Evolutionary conservation across 1,284 basidiomycete species (phyloP).

Genomic region (Apiotrichum gracile): DNA sequence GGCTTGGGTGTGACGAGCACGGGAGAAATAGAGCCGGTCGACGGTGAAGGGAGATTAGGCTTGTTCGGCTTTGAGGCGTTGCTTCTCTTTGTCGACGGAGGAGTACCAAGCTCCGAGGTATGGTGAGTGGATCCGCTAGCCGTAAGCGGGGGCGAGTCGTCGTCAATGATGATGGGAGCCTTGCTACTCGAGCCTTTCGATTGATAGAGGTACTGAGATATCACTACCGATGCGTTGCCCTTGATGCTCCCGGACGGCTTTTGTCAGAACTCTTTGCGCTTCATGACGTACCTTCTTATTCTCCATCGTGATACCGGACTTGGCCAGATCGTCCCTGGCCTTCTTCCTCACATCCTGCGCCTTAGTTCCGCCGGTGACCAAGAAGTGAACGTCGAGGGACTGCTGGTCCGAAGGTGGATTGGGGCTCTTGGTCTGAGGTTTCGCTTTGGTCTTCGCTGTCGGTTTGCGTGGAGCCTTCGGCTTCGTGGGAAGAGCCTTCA

Average conservation of each 20-base stretch:
- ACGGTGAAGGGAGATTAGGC: not conserved
- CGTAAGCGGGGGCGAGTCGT: not conserved
- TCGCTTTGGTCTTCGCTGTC: not conserved
- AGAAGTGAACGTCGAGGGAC: slow-evolving; percentile 1
- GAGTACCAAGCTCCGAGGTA: not conserved
- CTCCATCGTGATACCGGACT: no score
- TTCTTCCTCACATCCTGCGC: not conserved
- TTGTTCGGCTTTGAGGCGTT: not conserved
- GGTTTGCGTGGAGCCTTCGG: not conserved
- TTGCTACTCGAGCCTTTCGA: not conserved
- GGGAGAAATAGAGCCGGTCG: not conserved
- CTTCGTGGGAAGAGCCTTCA: slow-evolving; percentile 4
- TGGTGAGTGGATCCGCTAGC: not conserved
- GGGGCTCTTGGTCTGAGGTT: not conserved
- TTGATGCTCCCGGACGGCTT: not conserved
- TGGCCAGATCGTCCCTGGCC: not conserved
- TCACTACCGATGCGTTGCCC: not conserved
- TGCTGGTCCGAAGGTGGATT: not conserved
- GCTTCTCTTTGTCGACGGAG: not conserved
- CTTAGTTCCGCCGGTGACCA: not conserved
- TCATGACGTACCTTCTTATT: no score
- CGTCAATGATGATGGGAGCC: no score
- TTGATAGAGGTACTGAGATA: not conserved
- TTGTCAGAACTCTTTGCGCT: no score
- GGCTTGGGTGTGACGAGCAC: not conserved